Evolutionary conservation across 306 rosid genomes (phyloP), one percentile per base, ranked within the genome.

Genomic region (Urtica urens): DNA sequence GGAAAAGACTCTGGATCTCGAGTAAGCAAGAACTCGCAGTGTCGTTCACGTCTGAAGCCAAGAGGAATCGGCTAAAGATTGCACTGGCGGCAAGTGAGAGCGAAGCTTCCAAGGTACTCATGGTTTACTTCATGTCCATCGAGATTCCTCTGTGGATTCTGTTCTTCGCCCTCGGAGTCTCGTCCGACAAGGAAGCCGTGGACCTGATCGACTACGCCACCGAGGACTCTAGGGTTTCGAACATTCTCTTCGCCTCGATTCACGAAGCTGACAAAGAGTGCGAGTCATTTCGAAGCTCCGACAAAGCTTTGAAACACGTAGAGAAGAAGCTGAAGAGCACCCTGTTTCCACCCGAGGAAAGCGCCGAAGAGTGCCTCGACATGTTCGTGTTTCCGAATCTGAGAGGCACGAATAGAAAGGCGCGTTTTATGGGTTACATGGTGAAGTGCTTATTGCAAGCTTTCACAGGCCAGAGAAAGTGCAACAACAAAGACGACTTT

Each of bases 361-460:
- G 76, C 41, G 60, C 68, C 34, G 86, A 82, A 29, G 93, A 92
- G 18, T 85, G 96, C 72, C 63, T 85, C 9, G 40, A 37, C 45
- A 41, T 48, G 31, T 79, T 77, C 48, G 44, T 72, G 43, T 92
- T 92, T 69, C 83, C 94, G n/a, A 71, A 52, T 60, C 50, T 79
- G 53, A 73, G 10, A 47, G 78, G 87, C 30, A 49, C 58, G 30
- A 77, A 73, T 49, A 82, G 71, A 46, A 92, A 79, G 72, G 87
- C 81, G 9, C 83, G 81, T 24, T 85, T 75, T 72, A 76, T 92
- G 31, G 96, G 87, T 5, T 82, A 92, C 64, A 92, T 92, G 99
- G 96, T 85, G 51, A 85, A 85, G 65, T 82, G 86, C 60, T 83
- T 92, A 30, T 55, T 92, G n/a, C 66, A 75, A 55, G 94, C 94